Evolutionary conservation across 345 rosid species (phyloP).

Genomic region (Salix brachista): DNA sequence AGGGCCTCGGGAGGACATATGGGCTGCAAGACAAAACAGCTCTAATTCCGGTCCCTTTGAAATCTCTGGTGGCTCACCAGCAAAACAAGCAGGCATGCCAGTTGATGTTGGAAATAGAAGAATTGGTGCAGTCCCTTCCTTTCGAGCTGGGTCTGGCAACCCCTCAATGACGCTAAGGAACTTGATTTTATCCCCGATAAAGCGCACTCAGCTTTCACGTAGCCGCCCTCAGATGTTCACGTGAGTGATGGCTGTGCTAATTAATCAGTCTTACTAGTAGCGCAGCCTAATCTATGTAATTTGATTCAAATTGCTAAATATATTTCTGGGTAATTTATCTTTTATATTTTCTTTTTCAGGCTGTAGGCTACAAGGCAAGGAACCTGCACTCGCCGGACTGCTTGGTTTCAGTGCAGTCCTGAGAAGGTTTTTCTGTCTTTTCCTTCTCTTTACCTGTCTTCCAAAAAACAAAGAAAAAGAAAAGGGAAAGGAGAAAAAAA

Average conservation of each 20-base stretch:
- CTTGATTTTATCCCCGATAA: constrained; percentile 86
- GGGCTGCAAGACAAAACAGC: constrained; percentile 84
- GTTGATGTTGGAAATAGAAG: constrained; percentile 60
- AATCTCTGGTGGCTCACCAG: constrained; percentile 58
- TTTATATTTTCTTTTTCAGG: background rate
- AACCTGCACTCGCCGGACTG: background rate
- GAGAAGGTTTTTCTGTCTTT: background rate
- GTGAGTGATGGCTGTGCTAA: constrained; percentile 35
- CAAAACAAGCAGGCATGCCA: constrained; percentile 45
- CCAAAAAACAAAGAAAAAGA: background rate
- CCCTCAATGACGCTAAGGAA: constrained; percentile 77
- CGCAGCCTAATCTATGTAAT: background rate
- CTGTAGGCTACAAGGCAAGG: background rate
- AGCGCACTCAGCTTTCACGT: constrained; percentile 89
- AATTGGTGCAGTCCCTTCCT: constrained; percentile 39
- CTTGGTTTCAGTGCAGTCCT: background rate
- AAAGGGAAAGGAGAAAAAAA: background rate
- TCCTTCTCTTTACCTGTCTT: background rate
- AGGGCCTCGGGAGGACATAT: constrained; percentile 82
- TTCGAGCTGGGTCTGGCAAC: constrained; percentile 47
- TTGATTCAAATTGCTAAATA: background rate
- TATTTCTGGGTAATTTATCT: background rate
- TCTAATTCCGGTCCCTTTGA: constrained; percentile 69
- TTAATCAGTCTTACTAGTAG: background rate
- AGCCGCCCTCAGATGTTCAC: constrained; percentile 63